Evolutionary conservation across 2,329 filamentous ascomycete species (phyloP).

Genomic region (Onygenales sp.): DNA sequence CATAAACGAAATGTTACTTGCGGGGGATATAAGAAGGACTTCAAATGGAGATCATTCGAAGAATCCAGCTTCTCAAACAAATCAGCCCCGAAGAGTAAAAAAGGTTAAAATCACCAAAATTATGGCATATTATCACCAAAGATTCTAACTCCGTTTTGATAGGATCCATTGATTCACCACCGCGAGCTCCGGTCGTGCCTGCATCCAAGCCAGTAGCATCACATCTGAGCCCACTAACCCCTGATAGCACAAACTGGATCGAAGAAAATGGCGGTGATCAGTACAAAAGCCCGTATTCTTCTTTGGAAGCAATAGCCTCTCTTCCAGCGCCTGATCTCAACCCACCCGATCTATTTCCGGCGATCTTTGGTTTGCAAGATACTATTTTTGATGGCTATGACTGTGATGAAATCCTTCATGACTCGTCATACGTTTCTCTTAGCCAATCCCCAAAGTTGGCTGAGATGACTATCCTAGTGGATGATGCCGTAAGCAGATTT

Average conservation of each 20-base stretch:
- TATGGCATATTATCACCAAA: neutral
- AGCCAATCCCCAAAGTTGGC: neutral
- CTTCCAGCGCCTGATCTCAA: neutral
- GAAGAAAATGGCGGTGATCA: neutral
- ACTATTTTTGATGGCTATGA: neutral
- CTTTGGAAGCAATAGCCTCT: neutral
- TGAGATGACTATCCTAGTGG: neutral
- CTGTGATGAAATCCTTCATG: neutral
- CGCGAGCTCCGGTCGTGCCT: neutral
- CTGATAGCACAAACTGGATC: neutral
- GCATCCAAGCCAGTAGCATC: neutral
- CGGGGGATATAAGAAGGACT: slow-evolving; percentile 65
- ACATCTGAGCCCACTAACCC: neutral
- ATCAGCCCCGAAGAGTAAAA: slow-evolving; percentile 34
- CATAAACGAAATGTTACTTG: slow-evolving; percentile 55
- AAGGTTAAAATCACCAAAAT: slow-evolving; percentile 25
- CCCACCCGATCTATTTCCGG: neutral
- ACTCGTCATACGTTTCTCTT: neutral
- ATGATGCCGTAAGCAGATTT: neutral
- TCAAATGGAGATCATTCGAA: slow-evolving; percentile 65
- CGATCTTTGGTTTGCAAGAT: neutral
- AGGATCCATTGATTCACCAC: neutral
- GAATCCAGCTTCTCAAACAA: slow-evolving; percentile 46
- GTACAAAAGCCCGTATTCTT: neutral
- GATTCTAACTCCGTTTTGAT: neutral